Conservation (phyloP, 495 filamentous ascomycete species). For the Monascus purpureus region DNA sequence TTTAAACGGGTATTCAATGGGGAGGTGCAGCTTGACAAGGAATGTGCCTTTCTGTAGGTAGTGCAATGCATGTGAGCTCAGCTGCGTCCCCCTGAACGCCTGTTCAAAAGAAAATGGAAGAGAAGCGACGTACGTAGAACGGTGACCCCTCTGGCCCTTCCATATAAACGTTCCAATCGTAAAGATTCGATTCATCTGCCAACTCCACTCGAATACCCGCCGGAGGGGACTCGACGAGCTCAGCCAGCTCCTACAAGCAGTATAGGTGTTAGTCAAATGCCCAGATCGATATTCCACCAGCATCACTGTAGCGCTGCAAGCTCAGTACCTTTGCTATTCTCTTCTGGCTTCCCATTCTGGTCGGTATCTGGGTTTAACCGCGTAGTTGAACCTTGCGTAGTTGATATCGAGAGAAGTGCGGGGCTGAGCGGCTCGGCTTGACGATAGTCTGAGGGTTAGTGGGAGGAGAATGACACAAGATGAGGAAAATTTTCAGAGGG, state of each 20-base stretch:
- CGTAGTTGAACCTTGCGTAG: no score
- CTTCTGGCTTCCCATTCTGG: constrained; percentile 39
- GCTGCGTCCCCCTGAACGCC: neutral
- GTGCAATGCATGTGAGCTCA: constrained; percentile 2
- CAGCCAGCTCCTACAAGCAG: constrained; percentile 56
- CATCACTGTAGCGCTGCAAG: no score
- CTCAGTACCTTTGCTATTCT: constrained; percentile 44
- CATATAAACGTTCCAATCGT: constrained; percentile 72
- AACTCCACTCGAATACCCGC: constrained; percentile 51
- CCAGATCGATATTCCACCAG: no score
- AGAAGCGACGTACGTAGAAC: constrained; percentile 54
- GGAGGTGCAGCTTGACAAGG: constrained; percentile 61
- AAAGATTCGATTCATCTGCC: constrained; percentile 58
- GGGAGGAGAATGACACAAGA: constrained; percentile 2
- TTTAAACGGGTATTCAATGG: constrained; percentile 88
- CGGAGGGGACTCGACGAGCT: constrained; percentile 50
- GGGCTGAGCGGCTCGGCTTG: constrained; percentile 17
- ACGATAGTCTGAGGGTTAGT: no score
- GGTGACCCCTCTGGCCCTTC: constrained; percentile 56
- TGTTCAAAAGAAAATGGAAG: neutral
- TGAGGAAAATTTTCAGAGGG: constrained; percentile 23
- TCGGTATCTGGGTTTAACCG: constrained; percentile 3
- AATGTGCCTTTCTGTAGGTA: constrained; percentile 55
- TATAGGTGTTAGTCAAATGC: neutral
- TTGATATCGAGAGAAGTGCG: no score